Percentiles rank a stretch among this genome's conserved stretches.
Conservation (phyloP, 2,329 filamentous ascomycete species). For the Talaromyces funiculosus region DNA sequence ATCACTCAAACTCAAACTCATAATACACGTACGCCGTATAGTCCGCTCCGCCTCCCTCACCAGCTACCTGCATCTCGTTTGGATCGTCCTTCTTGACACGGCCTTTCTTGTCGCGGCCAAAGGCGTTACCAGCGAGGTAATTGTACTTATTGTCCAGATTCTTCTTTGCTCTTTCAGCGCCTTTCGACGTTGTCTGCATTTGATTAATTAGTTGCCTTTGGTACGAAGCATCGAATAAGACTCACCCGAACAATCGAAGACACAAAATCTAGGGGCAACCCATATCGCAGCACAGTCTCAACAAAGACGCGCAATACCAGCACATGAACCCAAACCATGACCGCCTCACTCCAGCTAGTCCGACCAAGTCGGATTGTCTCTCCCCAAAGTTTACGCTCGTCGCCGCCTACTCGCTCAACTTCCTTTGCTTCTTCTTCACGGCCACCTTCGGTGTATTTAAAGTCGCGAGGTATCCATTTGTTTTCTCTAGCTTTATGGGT, state of each 20-base stretch:
- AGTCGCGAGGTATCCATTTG: slow-evolving; percentile 92
- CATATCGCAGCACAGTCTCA: slow-evolving; percentile 95
- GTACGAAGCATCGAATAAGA: slow-evolving; percentile 7
- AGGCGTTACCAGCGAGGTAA: slow-evolving; percentile 90
- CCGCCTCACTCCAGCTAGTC: slow-evolving; percentile 91
- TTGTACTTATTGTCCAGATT: slow-evolving; percentile 79
- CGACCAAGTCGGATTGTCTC: slow-evolving; percentile 81
- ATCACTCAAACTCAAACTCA: slow-evolving; percentile 70
- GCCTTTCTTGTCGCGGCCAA: slow-evolving; percentile 89
- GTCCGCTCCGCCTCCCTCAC: slow-evolving; percentile 66
- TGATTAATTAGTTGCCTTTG: not conserved
- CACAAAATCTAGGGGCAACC: slow-evolving; percentile 83
- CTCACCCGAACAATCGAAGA: slow-evolving; percentile 77
- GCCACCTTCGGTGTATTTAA: slow-evolving; percentile 85
- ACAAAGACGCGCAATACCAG: slow-evolving; percentile 90
- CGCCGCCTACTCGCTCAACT: slow-evolving; percentile 70
- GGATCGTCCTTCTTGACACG: slow-evolving; percentile 87
- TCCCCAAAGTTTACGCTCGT: slow-evolving; percentile 88
- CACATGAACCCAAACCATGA: slow-evolving; percentile 94
- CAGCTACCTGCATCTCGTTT: slow-evolving; percentile 74
- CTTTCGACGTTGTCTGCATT: slow-evolving; percentile 71
- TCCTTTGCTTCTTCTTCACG: slow-evolving; percentile 85
- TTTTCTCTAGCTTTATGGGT: slow-evolving; percentile 86
- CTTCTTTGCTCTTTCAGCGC: slow-evolving; percentile 70
- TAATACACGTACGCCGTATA: slow-evolving; percentile 98